phyloP scores from a whole-genome alignment of 148 eudicot genomes.

The Amaranthus hypochondriacus region DNA sequence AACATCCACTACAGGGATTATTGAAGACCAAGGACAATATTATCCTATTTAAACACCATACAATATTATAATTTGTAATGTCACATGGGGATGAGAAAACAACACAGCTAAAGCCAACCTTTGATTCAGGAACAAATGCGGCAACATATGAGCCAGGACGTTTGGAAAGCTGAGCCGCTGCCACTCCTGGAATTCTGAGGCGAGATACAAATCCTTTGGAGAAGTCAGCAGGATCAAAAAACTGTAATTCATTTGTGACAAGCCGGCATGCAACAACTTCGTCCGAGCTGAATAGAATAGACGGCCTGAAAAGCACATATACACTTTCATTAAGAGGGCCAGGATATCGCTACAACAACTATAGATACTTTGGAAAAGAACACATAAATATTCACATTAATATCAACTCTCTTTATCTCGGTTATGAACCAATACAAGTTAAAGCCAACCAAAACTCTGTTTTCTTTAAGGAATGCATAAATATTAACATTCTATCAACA shows the following conservation, averaged over 20 bases:
- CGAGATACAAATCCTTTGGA: slow-evolving; percentile 70
- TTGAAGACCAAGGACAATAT: no score
- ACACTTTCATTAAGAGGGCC: neutral
- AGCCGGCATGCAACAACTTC: slow-evolving; percentile 77
- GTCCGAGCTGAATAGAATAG: slow-evolving; percentile 63
- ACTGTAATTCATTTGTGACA: slow-evolving; percentile 85
- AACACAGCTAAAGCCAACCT: slow-evolving; percentile 42
- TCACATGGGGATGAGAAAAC: slow-evolving; percentile 1
- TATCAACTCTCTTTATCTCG: neutral
- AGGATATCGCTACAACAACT: neutral
- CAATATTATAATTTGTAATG: neutral
- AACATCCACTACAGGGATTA: neutral
- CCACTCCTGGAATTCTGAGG: slow-evolving; percentile 75
- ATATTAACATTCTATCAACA: no score
- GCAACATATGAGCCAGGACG: slow-evolving; percentile 78
- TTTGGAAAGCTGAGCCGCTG: slow-evolving; percentile 76
- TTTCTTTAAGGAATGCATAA: no score
- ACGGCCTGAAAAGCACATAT: slow-evolving; percentile 55
- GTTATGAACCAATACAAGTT: neutral
- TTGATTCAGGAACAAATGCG: slow-evolving; percentile 84
- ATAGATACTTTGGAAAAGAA: neutral
- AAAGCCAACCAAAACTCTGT: neutral
- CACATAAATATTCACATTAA: neutral
- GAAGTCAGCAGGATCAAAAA: slow-evolving; percentile 67
- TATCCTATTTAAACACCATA: no score